A percentile compares a stretch with the other conserved stretches of the same genome.
Conservation (phyloP, 1,139 yeast species). For the Suhomyces kunorum region DNA sequence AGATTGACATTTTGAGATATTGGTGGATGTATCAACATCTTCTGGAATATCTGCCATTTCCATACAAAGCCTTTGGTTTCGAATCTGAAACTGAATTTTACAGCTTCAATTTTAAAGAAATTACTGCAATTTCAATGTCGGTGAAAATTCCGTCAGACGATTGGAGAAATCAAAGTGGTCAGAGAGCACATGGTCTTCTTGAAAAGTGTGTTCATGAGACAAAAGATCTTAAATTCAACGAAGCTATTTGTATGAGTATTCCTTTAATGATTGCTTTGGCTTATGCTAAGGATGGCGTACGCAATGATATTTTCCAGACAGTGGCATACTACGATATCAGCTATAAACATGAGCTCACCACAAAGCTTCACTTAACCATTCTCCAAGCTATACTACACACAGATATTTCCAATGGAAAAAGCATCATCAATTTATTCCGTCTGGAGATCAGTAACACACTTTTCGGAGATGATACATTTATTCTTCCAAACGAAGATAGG, state of each 20-base stretch:
- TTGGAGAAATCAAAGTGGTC: background rate
- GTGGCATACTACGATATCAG: slow-evolving; percentile 14
- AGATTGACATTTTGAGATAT: slow-evolving; percentile 37
- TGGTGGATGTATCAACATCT: slow-evolving; percentile 44
- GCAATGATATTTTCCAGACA: slow-evolving; percentile 36
- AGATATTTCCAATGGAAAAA: slow-evolving; percentile 38
- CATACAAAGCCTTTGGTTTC: slow-evolving; percentile 40
- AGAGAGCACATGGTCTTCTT: background rate
- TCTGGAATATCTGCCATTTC: slow-evolving; percentile 41
- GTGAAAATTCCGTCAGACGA: slow-evolving; percentile 13
- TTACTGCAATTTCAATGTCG: slow-evolving; percentile 39
- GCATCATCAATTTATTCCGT: slow-evolving; percentile 18
- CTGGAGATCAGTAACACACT: slow-evolving; percentile 1
- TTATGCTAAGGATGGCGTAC: slow-evolving; percentile 43
- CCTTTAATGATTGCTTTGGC: slow-evolving; percentile 46
- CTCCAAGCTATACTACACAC: slow-evolving; percentile 37
- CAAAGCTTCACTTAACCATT: slow-evolving; percentile 32
- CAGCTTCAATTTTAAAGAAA: slow-evolving; percentile 31
- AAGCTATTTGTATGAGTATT: slow-evolving; percentile 35
- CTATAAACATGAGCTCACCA: slow-evolving; percentile 23
- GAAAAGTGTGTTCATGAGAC: background rate
- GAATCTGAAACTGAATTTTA: slow-evolving; percentile 27
- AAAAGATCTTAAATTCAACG: background rate
- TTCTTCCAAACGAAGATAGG: slow-evolving; percentile 1
- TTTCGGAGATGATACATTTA: background rate